phyloP scores from a whole-genome alignment of 257 asterid species.

The Verbena officinalis region DNA sequence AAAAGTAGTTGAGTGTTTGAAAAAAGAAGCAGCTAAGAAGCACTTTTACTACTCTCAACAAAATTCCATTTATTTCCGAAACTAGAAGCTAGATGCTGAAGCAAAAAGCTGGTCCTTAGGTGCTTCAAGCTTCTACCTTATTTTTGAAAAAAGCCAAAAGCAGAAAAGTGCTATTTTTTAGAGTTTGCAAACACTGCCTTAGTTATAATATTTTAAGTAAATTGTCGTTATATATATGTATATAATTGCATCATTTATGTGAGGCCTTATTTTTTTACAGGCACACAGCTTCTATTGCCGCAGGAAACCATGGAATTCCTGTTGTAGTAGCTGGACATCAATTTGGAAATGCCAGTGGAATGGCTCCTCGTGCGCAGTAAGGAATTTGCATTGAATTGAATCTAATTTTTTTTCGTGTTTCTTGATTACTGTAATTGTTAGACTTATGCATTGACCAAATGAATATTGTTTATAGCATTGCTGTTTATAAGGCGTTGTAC shows the following conservation, averaged over 20 bases:
- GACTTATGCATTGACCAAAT: slow-evolving; percentile 27
- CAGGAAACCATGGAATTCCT: slow-evolving; percentile 93
- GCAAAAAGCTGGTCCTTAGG: too few species aligned
- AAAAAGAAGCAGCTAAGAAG: too few species aligned
- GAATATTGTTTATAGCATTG: slow-evolving; percentile 54
- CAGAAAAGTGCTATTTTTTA: too few species aligned
- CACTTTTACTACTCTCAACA: too few species aligned
- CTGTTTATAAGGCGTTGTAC: slow-evolving; percentile 94
- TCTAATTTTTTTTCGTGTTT: not conserved
- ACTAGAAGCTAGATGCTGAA: too few species aligned
- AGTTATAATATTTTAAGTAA: too few species aligned
- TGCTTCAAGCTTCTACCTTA: too few species aligned
- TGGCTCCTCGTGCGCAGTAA: slow-evolving; percentile 99
- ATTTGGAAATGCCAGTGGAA: slow-evolving; percentile 99
- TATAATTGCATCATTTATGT: not conserved
- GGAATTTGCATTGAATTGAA: slow-evolving; percentile 30
- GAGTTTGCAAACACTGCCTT: too few species aligned
- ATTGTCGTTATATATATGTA: too few species aligned
- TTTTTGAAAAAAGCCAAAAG: too few species aligned
- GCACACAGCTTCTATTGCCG: slow-evolving; percentile 93
- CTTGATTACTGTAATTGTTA: not conserved
- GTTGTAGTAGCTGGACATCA: slow-evolving; percentile 90
- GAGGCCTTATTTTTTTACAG: slow-evolving; percentile 40
- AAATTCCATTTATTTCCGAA: not conserved
- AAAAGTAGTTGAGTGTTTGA: too few species aligned